Base-by-base conservation (phyloP, 768 basidiomycete species). In the Tricholoma saponaceum region DNA sequence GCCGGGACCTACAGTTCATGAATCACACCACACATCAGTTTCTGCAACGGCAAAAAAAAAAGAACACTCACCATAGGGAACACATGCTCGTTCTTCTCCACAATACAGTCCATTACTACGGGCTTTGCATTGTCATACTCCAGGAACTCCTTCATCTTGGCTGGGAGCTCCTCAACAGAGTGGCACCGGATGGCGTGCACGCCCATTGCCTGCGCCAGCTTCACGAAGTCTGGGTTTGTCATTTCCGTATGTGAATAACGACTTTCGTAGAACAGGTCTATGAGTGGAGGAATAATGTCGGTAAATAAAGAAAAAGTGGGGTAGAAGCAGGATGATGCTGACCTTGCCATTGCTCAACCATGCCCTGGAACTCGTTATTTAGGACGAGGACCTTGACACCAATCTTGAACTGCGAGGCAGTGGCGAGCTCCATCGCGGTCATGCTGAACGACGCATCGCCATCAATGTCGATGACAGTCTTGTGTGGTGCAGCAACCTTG, bases 261-360 rank as follows among this genome's bases (percentile, higher is more conserved):
- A 33, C 86, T 81, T 57, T 95, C 90, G 73, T 98, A 99, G 81
- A 99, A 99, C 10, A 99, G 83, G 71, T 98, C 95, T 76, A 37
- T 12, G 4, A 22, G 5, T 12, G 9, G 23, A 16, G 23, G 2
- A 33, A 35, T 6, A 26, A 28, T 8, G 12, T 13, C 4, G 16
- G 14, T 43, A 9, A 4, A n/a, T 22, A 43, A 43, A 7, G 20
- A 8, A 20, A 5, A 20, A 6, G 5, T 16, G 14, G 9, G 18
- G 23, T 16, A 28, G 12, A 49, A 12, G 14, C 1, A 49, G 12
- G 18, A 13, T 18, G 51, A 9, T 22, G 68, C 80, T 51, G 58
- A 93, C 92, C 92, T 81, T 98, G 97, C 97, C 96, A 98, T 78
- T 99, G 97, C 30, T 92, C 76, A 12, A 98, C 97, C 97, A 99